These are phyloP conservation scores for Austroboletus novae-zelandiae DNA, from an alignment of 1,284 basidiomycete species.

Conservation along the genomic window DNA sequence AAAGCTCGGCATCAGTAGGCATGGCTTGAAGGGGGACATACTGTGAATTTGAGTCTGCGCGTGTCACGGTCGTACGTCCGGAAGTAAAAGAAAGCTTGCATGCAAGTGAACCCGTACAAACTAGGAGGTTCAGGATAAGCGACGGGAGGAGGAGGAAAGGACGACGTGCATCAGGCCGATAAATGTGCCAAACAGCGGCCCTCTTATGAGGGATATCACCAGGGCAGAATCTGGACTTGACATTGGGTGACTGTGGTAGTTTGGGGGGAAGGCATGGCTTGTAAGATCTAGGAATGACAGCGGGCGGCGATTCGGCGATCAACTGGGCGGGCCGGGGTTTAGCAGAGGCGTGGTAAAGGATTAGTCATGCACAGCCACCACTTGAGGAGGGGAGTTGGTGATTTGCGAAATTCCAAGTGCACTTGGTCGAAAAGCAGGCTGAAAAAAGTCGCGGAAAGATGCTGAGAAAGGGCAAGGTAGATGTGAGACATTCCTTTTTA, in stretches of 20 bases:
- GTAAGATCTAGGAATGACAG: not conserved
- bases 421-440: slow-evolving; percentile 20
- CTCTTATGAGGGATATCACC: slow-evolving; percentile 18
- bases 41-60: slow-evolving; percentile 21
- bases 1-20: not conserved
- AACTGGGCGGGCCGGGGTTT: no score
- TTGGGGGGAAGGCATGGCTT: no score
- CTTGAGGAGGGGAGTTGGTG: not conserved
- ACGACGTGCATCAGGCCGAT: slow-evolving; percentile 22
- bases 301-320: no score
- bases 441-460: slow-evolving; percentile 25
- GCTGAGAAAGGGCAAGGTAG: slow-evolving; percentile 23
- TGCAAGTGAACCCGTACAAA: slow-evolving; percentile 31
- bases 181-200: slow-evolving; percentile 30
- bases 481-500: slow-evolving; percentile 37
- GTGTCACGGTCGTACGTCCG: slow-evolving; percentile 23
- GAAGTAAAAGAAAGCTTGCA: slow-evolving; percentile 30
- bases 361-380: slow-evolving; percentile 22
- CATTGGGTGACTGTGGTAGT: not conserved
- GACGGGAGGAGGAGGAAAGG: not conserved
- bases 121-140: slow-evolving; percentile 7
- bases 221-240: not conserved
- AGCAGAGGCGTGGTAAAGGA: slow-evolving; percentile 19
- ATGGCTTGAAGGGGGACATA: slow-evolving; percentile 6
- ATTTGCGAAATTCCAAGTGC: slow-evolving; percentile 26